Conservation (phyloP, 1,284 basidiomycete genomes). For the Irpex lacteus region DNA sequence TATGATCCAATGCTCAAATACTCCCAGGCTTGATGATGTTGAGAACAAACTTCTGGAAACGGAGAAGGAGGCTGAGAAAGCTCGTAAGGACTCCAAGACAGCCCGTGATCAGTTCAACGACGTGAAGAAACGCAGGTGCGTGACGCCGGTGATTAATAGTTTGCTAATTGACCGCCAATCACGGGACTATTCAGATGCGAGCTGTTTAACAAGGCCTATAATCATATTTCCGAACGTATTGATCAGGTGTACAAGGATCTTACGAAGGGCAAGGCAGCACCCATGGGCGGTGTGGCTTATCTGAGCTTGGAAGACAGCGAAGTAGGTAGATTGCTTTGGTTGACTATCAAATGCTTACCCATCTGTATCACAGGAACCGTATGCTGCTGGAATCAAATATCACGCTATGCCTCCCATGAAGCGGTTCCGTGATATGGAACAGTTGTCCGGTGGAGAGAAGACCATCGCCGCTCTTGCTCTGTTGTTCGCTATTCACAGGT, state of each 20-base stretch:
- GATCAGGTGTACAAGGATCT: conserved; percentile 98
- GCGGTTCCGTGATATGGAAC: conserved; percentile 98
- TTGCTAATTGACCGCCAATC: background rate
- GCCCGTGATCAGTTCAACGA: conserved; percentile 92
- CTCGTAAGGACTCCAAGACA: conserved; percentile 79
- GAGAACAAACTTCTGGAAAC: conserved; percentile 75
- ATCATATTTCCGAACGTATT: conserved; percentile 92
- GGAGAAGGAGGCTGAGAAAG: conserved; percentile 75
- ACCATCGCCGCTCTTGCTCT: conserved; percentile 96
- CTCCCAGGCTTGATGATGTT: conserved; percentile 82
- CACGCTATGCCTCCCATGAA: conserved; percentile 99
- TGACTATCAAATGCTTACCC: no score
- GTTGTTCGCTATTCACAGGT: conserved; percentile 96
- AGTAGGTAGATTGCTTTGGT: conserved; percentile 39
- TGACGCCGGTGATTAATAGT: background rate
- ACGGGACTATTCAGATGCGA: conserved; percentile 51
- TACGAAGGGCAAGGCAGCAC: conserved; percentile 90
- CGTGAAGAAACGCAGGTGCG: conserved; percentile 77
- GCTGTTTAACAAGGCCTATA: conserved; percentile 94
- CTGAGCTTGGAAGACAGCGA: conserved; percentile 94
- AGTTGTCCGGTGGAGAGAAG: conserved; percentile 97
- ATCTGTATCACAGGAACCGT: conserved; percentile 74
- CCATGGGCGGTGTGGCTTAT: conserved; percentile 96
- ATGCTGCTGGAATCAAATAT: conserved; percentile 93
- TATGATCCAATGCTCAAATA: background rate